phyloP scores from a whole-genome alignment of 805 yeast species.

The Kurtzmaniella fragi region DNA sequence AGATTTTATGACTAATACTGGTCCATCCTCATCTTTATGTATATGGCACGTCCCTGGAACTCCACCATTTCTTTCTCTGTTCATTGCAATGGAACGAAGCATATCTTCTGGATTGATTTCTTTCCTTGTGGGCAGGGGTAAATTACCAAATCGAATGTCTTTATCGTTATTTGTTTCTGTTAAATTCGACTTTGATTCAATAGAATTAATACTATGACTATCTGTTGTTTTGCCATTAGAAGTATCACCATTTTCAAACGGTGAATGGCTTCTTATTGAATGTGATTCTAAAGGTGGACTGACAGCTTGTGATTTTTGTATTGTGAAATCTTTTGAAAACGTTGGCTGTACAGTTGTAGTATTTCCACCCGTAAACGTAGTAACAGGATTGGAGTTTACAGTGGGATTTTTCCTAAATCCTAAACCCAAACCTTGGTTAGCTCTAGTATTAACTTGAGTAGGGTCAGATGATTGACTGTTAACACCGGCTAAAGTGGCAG shows the following conservation, averaged over 20 bases:
- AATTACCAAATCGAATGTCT: constrained; percentile 53
- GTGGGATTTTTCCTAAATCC: constrained; percentile 3
- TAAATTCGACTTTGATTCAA: not conserved
- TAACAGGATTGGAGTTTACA: not conserved
- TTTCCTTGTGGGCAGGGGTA: constrained; percentile 50
- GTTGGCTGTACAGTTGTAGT: too few species aligned
- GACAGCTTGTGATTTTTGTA: too few species aligned
- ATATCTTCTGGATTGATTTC: constrained; percentile 74
- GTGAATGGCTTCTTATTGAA: too few species aligned
- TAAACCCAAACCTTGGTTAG: constrained; percentile 28
- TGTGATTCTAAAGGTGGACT: too few species aligned
- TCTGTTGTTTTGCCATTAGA: too few species aligned
- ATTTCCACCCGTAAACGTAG: not conserved
- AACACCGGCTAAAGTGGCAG: constrained; percentile 60
- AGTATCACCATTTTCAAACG: too few species aligned
- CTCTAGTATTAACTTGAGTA: constrained; percentile 15
- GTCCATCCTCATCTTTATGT: constrained; percentile 48
- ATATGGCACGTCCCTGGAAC: constrained; percentile 11
- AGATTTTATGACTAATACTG: constrained; percentile 69
- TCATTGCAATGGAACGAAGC: constrained; percentile 75
- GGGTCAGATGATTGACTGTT: constrained; percentile 30
- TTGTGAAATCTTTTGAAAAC: too few species aligned
- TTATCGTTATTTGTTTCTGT: constrained; percentile 6
- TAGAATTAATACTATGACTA: not conserved
- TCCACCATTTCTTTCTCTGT: constrained; percentile 3